Percentiles rank a stretch among this genome's conserved stretches.
Evolutionary conservation across 2,329 filamentous ascomycete genomes (phyloP).

Genomic region (Colletotrichum ledebouriae): DNA sequence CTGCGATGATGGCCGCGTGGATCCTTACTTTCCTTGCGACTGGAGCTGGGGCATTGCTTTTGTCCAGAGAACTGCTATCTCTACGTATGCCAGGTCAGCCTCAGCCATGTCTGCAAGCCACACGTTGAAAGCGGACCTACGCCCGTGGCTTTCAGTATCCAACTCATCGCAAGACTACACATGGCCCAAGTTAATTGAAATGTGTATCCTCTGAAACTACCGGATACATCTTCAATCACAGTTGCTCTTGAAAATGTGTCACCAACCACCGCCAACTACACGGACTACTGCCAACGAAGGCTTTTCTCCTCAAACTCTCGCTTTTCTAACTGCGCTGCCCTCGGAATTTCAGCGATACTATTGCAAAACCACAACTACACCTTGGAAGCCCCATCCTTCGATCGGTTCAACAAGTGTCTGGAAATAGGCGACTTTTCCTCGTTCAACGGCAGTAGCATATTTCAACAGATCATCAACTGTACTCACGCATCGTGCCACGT

Average conservation of each 20-base stretch:
- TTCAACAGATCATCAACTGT: constrained; percentile 1
- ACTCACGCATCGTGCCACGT: neutral
- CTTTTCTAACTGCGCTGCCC: neutral
- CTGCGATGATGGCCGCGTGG: constrained; percentile 53
- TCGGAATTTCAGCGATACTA: neutral
- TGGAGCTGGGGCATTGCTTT: constrained; percentile 48
- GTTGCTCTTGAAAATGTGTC: no score
- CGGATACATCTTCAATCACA: no score
- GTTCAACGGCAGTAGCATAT: neutral
- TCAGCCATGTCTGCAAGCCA: no score
- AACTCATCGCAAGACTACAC: no score
- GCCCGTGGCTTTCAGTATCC: no score
- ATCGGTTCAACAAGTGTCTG: neutral
- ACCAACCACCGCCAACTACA: no score
- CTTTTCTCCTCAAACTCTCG: neutral
- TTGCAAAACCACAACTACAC: neutral
- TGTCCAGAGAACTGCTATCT: no score
- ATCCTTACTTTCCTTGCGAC: constrained; percentile 54
- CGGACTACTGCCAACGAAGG: no score
- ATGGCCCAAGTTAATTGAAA: no score
- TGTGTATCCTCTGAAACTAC: no score
- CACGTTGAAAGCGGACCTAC: no score
- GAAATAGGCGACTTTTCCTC: neutral
- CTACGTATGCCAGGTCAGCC: no score
- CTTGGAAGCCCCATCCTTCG: neutral